A percentile compares a stretch with the other conserved stretches of the same genome.
Evolutionary conservation across 371 early-diverging fungal species (phyloP).

Genomic region (Apophysomyces trapeziformis): DNA sequence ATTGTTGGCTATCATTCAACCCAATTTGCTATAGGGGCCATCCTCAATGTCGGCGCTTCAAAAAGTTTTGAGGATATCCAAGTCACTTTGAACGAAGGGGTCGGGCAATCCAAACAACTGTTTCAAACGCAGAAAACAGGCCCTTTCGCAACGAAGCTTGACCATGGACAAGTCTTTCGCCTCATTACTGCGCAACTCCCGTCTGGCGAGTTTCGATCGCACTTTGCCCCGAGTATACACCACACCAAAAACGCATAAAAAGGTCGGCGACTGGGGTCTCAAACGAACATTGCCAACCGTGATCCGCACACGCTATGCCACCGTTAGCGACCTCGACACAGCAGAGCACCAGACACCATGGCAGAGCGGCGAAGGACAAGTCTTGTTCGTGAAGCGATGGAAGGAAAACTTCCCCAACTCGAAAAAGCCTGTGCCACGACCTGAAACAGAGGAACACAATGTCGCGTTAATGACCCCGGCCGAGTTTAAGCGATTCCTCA

Average conservation of each 20-base stretch:
- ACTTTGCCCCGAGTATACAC: conserved; percentile 76
- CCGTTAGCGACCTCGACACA: conserved; percentile 70
- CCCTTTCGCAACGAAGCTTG: background rate
- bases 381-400: conserved; percentile 62
- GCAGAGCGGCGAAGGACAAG: conserved; percentile 59
- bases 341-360: conserved; percentile 77
- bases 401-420: conserved; percentile 76
- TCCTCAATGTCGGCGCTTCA: no score
- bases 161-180: conserved; percentile 77
- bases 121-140: background rate
- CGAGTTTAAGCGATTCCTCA: conserved; percentile 66
- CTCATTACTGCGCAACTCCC: conserved; percentile 70
- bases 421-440: conserved; percentile 52
- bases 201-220: conserved; percentile 73
- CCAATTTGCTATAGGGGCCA: no score
- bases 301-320: conserved; percentile 62
- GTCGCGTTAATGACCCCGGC: conserved; percentile 58
- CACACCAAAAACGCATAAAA: conserved; percentile 53
- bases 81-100: no score
- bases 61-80: no score
- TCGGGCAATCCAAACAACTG: background rate
- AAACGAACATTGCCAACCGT: conserved; percentile 75
- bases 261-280: conserved; percentile 79
- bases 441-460: conserved; percentile 47
- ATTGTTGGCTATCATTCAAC: no score